Evolutionary conservation across 345 rosid species (phyloP), one percentile per base, ranked within the genome.

Genomic region (Lenwebbia sp.): DNA sequence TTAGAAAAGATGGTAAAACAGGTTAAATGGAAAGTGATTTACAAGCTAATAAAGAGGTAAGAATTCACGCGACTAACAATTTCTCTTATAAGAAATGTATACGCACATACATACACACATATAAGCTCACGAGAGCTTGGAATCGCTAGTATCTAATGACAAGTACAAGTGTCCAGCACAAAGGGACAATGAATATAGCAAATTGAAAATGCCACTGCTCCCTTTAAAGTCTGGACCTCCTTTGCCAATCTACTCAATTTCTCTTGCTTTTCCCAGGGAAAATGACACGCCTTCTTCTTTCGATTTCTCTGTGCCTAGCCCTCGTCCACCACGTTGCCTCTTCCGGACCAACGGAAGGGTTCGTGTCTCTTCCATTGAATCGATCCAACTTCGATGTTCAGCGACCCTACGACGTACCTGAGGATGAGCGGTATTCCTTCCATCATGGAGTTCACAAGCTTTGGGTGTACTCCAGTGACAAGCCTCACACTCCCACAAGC

Each of bases 371-470:
- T n/a, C 87, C 87, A 4, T 75, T 87, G 28, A 87, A 86, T 40
- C 19, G 25, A 37, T 84, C 88, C 3, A 49, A 82, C 74, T 86
- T 84, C n/a, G 21, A 55, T 44, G 84, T 88, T 49, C 89, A 86
- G 37, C 88, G 84, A 60, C 91, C 89, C 2, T 88, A 86, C 82
- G 76, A 86, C 50, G 56, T 88, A 74, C 84, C 54, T 3, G 82
- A 76, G n/a, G 19, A 33, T 28, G 57, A 88, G 9, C 86, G 87
- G 12, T 89, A 89, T 49, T 86, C 84, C 86, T 85, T 89, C 54
- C 53, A n/a, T 2, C 25, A 88, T 86, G 92, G 92, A 82, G 33
- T 86, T 40, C 90, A 90, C 86, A 87, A 87, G 54, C 86, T 88
- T 3, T 87, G 92, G 88, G 90, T 89, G 26, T 89, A 87, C 84